These are phyloP conservation scores for Beauveria caledonica DNA, from an alignment of 2,329 filamentous ascomycete species.

Conservation along the genomic window DNA sequence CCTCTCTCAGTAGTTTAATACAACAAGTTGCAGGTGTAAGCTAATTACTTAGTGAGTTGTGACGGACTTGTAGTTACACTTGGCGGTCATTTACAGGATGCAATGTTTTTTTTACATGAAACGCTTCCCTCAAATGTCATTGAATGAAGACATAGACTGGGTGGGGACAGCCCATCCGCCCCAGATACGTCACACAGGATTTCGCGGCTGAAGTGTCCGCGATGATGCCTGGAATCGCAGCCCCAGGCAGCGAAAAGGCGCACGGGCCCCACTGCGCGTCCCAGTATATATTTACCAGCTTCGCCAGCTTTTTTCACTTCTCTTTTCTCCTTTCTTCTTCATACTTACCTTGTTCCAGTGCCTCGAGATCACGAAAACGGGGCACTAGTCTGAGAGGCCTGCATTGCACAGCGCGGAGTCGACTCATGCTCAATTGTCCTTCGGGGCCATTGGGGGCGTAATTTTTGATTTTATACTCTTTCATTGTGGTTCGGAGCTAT, in stretches of 20 bases:
- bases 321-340: constrained; percentile 29
- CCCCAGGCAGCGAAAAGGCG: constrained; percentile 14
- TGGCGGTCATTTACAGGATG: background rate
- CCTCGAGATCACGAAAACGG: constrained; percentile 36
- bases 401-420: constrained; percentile 47
- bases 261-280: constrained; percentile 17
- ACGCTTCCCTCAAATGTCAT: background rate
- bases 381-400: constrained; percentile 36
- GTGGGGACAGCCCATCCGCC: background rate
- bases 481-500: constrained; percentile 33
- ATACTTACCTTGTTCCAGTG: constrained; percentile 44
- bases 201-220: background rate
- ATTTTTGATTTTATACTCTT: constrained; percentile 40
- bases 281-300: constrained; percentile 15
- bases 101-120: background rate
- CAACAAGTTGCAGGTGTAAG: background rate
- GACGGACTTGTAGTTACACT: background rate
- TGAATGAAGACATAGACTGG: background rate
- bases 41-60: background rate
- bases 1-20: background rate
- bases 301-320: constrained; percentile 10
- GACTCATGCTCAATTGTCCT: constrained; percentile 40
- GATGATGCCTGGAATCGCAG: background rate
- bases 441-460: constrained; percentile 42
- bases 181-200: background rate